phyloP scores from a whole-genome alignment of 352 stramenopile species.

The Pythium dissimile region DNA sequence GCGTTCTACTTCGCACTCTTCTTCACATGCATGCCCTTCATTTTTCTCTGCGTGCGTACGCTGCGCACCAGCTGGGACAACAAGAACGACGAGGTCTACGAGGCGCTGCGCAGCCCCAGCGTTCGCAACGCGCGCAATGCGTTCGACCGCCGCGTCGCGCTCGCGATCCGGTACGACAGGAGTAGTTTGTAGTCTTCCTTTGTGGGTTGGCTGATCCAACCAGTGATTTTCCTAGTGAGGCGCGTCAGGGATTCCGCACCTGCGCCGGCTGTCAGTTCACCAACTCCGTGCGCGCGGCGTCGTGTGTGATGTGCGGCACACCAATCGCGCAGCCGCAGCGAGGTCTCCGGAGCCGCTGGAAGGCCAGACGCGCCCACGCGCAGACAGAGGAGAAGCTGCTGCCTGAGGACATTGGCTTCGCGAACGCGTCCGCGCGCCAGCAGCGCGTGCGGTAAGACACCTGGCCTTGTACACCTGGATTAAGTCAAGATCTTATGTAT shows the following conservation, averaged over 20 bases:
- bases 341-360: background rate
- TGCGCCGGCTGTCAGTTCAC: constrained; percentile 14
- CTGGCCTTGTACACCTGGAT: background rate
- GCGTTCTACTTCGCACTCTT: constrained; percentile 17
- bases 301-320: constrained; percentile 12
- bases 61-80: constrained; percentile 21
- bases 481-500: background rate
- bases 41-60: constrained; percentile 12
- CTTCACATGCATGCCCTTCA: constrained; percentile 16
- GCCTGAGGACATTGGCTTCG: background rate
- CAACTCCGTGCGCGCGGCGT: constrained; percentile 7
- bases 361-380: background rate
- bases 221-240: constrained; percentile 1
- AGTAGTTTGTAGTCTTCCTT: no score
- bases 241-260: constrained; percentile 6
- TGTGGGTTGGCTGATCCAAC: background rate
- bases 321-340: background rate
- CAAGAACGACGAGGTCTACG: constrained; percentile 24
- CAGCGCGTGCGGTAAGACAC: background rate
- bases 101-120: constrained; percentile 21
- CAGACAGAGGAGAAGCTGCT: background rate
- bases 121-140: constrained; percentile 19
- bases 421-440: background rate
- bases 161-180: constrained; percentile 17
- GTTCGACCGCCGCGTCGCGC: constrained; percentile 16